Conservation (phyloP, 148 eudicot genomes). For the Simmondsia chinensis region DNA sequence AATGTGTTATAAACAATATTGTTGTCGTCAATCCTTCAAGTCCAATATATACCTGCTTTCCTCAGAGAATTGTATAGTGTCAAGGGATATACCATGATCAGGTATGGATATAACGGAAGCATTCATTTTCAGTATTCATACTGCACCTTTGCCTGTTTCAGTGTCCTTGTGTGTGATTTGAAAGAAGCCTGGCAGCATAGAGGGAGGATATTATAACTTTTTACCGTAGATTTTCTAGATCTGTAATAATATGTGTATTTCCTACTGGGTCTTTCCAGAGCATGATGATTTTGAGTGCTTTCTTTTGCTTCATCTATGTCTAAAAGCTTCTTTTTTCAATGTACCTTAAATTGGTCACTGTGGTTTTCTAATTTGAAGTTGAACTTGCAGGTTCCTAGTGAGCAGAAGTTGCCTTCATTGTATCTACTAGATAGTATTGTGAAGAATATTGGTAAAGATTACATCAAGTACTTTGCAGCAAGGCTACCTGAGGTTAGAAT, state of each 20-base stretch:
- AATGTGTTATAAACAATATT: too few relatives aligned
- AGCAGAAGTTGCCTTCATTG: conserved; percentile 91
- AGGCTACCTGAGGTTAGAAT: conserved; percentile 87
- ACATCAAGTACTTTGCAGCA: conserved; percentile 78
- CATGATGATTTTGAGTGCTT: background rate
- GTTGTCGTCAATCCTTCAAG: too few relatives aligned
- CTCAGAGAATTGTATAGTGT: too few relatives aligned
- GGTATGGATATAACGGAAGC: too few relatives aligned
- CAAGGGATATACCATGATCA: too few relatives aligned
- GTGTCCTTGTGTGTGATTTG: background rate
- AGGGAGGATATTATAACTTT: too few relatives aligned
- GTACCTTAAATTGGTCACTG: too few relatives aligned
- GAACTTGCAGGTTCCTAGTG: conserved; percentile 82
- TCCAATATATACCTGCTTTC: too few relatives aligned
- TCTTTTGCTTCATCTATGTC: background rate
- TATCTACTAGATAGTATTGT: conserved; percentile 97
- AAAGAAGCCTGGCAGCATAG: background rate
- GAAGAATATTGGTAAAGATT: conserved; percentile 95
- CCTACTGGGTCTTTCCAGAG: background rate
- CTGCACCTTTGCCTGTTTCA: background rate
- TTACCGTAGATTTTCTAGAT: background rate
- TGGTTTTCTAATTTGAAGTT: conserved; percentile 1
- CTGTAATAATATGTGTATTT: background rate
- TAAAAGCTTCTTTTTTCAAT: too few relatives aligned
- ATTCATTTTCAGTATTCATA: too few relatives aligned